phyloP scores from a whole-genome alignment of 345 rosid genomes.

The Clarkia xantiana region DNA sequence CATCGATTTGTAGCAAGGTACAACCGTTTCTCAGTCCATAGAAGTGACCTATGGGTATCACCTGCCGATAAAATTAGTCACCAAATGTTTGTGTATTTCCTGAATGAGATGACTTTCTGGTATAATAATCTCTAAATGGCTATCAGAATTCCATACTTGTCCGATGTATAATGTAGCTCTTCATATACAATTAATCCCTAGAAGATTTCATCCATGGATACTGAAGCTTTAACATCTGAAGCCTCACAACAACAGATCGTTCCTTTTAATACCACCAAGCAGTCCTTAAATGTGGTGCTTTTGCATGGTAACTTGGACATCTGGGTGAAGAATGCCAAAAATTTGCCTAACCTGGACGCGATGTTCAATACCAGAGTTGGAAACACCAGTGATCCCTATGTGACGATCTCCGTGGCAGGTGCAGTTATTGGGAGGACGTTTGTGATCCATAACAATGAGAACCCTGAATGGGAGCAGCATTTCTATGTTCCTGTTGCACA shows the following conservation, averaged over 20 bases:
- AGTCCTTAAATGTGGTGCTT: conserved; percentile 35
- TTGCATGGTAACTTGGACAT: conserved; percentile 86
- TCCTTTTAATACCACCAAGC: conserved; percentile 41
- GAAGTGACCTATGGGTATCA: no score
- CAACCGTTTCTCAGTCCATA: no score
- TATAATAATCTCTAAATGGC: no score
- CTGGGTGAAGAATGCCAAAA: conserved; percentile 70
- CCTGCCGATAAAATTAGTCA: no score
- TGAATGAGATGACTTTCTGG: no score
- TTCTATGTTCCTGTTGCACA: conserved; percentile 76
- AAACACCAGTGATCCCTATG: conserved; percentile 82
- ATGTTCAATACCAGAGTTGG: conserved; percentile 47
- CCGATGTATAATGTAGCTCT: no score
- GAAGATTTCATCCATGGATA: background rate
- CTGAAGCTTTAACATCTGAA: conserved; percentile 41
- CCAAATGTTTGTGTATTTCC: no score
- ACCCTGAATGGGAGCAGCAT: conserved; percentile 84
- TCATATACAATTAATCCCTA: no score
- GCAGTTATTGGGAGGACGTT: conserved; percentile 82
- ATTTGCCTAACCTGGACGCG: conserved; percentile 79
- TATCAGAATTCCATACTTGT: no score
- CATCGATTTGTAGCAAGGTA: no score
- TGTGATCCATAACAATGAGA: conserved; percentile 60
- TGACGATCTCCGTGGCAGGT: conserved; percentile 48
- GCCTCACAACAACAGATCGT: conserved; percentile 43